These are phyloP conservation scores for Pterulicium gracile DNA, from an alignment of 1,284 basidiomycete species.

Conservation along the genomic window DNA sequence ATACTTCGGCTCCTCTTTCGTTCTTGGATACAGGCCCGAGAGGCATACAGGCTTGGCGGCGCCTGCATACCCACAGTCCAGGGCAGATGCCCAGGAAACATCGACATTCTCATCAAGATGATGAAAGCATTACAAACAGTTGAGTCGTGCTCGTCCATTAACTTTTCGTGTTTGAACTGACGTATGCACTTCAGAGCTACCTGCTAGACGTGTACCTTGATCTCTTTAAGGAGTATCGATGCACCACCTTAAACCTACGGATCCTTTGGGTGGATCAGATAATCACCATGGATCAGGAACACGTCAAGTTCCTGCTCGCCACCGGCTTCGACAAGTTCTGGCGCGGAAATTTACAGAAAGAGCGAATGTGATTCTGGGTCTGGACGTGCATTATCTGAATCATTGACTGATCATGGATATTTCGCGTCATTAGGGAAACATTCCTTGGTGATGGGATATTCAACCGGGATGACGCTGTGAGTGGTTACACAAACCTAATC, in stretches of 20 bases:
- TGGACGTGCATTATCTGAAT: constrained; percentile 2
- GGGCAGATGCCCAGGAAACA: constrained; percentile 64
- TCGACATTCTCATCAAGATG: constrained; percentile 52
- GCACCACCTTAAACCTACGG: constrained; percentile 54
- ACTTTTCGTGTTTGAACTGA: too few species aligned
- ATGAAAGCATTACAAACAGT: constrained; percentile 36
- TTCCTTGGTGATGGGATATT: constrained; percentile 66
- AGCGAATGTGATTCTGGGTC: constrained; percentile 40
- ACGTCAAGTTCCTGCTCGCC: constrained; percentile 52
- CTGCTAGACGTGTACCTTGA: constrained; percentile 49
- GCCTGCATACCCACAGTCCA: constrained; percentile 42
- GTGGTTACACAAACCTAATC: constrained; percentile 10
- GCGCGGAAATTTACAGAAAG: constrained; percentile 49
- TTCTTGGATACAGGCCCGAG: constrained; percentile 25
- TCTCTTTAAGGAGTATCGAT: constrained; percentile 56
- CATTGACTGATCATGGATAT: background rate
- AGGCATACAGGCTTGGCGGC: constrained; percentile 37
- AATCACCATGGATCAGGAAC: constrained; percentile 62
- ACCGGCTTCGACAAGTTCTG: constrained; percentile 59
- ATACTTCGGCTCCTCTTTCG: constrained; percentile 22
- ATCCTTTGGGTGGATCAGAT: constrained; percentile 62
- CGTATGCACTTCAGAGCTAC: too few species aligned
- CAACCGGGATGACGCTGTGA: constrained; percentile 59
- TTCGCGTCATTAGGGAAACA: constrained; percentile 35
- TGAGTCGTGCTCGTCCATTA: too few species aligned